Conservation (phyloP, 345 rosid species). For the Eucalyptus victrix region DNA sequence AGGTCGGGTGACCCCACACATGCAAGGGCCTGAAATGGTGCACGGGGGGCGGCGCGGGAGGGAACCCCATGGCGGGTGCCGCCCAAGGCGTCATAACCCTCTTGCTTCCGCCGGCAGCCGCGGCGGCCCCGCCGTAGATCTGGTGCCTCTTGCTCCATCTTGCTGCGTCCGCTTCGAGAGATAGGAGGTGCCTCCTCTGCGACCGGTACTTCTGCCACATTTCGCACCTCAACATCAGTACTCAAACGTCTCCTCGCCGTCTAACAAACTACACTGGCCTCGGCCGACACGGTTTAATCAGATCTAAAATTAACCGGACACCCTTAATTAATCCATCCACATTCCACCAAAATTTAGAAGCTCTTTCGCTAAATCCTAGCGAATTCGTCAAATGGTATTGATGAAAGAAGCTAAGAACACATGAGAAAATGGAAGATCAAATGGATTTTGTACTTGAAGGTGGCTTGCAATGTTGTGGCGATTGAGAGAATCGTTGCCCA, state of each 20-base stretch:
- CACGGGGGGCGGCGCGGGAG: constrained; percentile 28
- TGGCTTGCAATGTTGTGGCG: constrained; percentile 97
- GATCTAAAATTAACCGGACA: neutral
- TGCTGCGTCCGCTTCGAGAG: constrained; percentile 81
- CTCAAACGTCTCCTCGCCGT: neutral
- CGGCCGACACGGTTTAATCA: neutral
- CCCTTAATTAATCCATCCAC: neutral
- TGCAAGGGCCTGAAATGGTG: constrained; percentile 64
- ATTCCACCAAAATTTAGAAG: neutral
- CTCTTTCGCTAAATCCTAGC: neutral
- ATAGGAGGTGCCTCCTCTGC: constrained; percentile 71
- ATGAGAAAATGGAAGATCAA: neutral
- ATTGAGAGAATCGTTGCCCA: constrained; percentile 85
- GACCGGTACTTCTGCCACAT: constrained; percentile 76
- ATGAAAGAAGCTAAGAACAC: neutral
- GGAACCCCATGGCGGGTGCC: constrained; percentile 52
- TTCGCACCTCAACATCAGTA: neutral
- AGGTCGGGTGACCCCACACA: constrained; percentile 91
- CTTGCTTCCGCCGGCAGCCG: constrained; percentile 25
- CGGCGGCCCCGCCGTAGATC: constrained; percentile 23
- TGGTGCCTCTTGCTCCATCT: constrained; percentile 68
- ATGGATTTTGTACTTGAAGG: constrained; percentile 53
- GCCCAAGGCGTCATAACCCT: constrained; percentile 28
- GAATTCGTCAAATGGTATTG: neutral
- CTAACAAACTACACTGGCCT: neutral